Evolutionary conservation across 164 flowering plant genomes (phyloP).

Genomic region (Buxus sempervirens): DNA sequence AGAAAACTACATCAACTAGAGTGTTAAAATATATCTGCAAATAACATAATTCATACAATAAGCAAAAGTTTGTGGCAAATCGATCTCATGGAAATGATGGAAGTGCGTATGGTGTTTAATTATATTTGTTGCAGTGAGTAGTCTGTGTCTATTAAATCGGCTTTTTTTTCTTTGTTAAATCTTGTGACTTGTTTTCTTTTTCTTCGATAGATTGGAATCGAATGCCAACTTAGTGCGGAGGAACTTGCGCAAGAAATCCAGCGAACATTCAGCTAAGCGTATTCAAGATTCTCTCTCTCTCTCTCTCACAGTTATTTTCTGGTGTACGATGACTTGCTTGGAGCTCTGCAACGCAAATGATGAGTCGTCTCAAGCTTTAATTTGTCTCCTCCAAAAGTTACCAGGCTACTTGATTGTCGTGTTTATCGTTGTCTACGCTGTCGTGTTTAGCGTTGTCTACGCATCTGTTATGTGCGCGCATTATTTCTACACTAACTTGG

Average conservation of each 20-base stretch:
- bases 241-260: constrained; percentile 89
- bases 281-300: not conserved
- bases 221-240: constrained; percentile 91
- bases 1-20: not conserved
- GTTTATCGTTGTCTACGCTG: no score
- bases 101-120: not conserved
- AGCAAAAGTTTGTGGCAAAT: not conserved
- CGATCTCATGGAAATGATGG: not conserved
- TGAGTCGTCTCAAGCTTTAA: no score
- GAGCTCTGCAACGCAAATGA: no score
- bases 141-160: not conserved
- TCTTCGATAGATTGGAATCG: constrained; percentile 75
- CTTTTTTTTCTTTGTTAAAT: constrained; percentile 6
- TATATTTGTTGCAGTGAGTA: not conserved
- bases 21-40: no score
- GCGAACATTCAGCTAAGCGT: constrained; percentile 66
- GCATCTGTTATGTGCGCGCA: no score
- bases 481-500: no score
- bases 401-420: no score
- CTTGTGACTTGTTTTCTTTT: constrained; percentile 12
- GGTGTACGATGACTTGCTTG: no score
- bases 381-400: no score
- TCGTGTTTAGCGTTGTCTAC: no score
- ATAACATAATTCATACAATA: not conserved
- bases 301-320: no score